Conservation (phyloP, 2,329 filamentous ascomycete genomes). For the Apiospora phragmitis region DNA sequence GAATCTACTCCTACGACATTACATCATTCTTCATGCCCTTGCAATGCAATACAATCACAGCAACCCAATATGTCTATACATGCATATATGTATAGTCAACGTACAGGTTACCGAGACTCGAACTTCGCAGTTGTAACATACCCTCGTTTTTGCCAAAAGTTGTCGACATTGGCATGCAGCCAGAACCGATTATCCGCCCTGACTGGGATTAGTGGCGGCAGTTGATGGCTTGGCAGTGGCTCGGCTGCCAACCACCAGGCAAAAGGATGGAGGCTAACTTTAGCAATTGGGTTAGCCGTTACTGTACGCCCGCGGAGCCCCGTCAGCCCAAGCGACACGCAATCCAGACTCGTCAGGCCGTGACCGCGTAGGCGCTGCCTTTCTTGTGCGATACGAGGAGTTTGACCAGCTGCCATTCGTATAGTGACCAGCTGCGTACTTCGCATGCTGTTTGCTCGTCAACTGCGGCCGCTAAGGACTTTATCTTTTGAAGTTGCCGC, state of each 20-base stretch:
- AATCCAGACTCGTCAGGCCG: not conserved
- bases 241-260: not conserved
- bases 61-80: not conserved
- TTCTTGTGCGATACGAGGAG: not conserved
- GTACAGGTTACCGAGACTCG: not conserved
- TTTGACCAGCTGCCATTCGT: not conserved
- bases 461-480: not conserved
- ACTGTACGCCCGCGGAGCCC: not conserved
- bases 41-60: not conserved
- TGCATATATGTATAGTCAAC: not conserved
- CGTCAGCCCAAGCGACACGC: not conserved
- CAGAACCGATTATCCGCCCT: not conserved
- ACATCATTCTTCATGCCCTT: not conserved
- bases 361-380: not conserved
- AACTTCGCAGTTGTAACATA: not conserved
- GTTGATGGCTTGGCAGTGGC: not conserved
- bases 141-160: not conserved
- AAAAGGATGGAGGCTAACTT: not conserved
- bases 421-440: not conserved
- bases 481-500: not conserved
- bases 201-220: not conserved
- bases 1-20: not conserved
- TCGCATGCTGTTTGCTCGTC: not conserved
- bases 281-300: not conserved
- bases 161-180: not conserved